A percentile compares a stretch with the other conserved stretches of the same genome.
Evolutionary conservation across 2,329 filamentous ascomycete species (phyloP).

Genomic region (Fusarium paranaense): DNA sequence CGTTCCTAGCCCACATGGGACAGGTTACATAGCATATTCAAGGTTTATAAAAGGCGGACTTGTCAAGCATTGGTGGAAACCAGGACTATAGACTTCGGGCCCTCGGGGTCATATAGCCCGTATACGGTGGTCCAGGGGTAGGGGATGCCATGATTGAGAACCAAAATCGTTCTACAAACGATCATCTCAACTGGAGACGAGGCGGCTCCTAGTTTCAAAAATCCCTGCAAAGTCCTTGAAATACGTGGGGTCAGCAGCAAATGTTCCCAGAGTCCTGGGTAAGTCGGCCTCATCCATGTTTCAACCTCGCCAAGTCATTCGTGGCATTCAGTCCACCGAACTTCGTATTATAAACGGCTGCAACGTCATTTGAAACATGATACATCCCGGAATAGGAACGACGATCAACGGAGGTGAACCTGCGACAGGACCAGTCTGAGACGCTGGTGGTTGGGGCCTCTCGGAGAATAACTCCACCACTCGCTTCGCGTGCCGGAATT

Average conservation of each 20-base stretch:
- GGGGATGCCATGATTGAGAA: not conserved
- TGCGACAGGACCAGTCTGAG: not conserved
- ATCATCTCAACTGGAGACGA: not conserved
- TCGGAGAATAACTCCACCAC: constrained; percentile 20
- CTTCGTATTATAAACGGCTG: not conserved
- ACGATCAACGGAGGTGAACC: not conserved
- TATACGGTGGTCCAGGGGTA: not conserved
- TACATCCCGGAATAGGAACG: not conserved
- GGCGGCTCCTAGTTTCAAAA: not conserved
- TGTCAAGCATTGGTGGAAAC: not conserved
- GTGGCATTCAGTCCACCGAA: not conserved
- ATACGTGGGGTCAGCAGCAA: not conserved
- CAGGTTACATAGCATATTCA: not conserved
- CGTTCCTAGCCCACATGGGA: not conserved
- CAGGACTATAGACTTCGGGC: not conserved
- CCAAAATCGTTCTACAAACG: not conserved
- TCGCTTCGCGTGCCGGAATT: not conserved
- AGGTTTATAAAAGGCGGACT: not conserved
- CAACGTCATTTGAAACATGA: not conserved
- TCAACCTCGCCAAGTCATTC: not conserved
- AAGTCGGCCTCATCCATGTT: not conserved
- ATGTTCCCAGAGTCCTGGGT: not conserved
- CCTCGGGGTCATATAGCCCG: not conserved
- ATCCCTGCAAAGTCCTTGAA: not conserved
- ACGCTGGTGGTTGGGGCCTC: constrained; percentile 3